A percentile compares a stretch with the other conserved stretches of the same genome.
These are phyloP conservation scores for Solanum ossicruentum DNA, from an alignment of 257 asterid genomes.

Conservation along the genomic window DNA sequence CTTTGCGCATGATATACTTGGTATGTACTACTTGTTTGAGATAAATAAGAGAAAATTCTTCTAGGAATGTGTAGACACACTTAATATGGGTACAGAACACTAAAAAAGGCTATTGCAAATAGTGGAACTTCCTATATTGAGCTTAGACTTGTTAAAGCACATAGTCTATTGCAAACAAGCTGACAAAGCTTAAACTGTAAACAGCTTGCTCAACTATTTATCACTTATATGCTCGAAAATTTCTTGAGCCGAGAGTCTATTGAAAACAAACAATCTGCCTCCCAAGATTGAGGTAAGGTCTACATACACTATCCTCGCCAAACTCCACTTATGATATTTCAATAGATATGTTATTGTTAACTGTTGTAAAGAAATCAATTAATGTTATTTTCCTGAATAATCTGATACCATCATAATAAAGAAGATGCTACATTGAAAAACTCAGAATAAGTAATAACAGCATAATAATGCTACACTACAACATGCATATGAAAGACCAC, in stretches of 20 bases:
- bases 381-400: too few relatives aligned
- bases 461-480: not conserved
- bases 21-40: not conserved
- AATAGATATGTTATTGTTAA: not conserved
- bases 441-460: not conserved
- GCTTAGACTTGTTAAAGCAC: not conserved
- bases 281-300: not conserved
- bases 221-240: not conserved
- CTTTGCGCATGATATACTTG: not conserved
- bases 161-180: not conserved
- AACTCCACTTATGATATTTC: not conserved
- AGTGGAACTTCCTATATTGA: too few relatives aligned
- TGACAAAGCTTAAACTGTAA: not conserved
- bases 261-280: not conserved
- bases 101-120: not conserved
- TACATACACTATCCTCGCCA: not conserved
- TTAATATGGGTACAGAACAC: not conserved
- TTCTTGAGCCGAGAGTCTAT: not conserved
- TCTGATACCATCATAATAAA: too few relatives aligned
- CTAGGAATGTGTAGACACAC: not conserved
- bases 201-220: not conserved
- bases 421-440: not conserved
- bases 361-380: too few relatives aligned
- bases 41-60: not conserved
- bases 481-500: not conserved